These are phyloP conservation scores for Sutorius eximius DNA, from an alignment of 1,284 basidiomycete genomes.

Conservation along the genomic window DNA sequence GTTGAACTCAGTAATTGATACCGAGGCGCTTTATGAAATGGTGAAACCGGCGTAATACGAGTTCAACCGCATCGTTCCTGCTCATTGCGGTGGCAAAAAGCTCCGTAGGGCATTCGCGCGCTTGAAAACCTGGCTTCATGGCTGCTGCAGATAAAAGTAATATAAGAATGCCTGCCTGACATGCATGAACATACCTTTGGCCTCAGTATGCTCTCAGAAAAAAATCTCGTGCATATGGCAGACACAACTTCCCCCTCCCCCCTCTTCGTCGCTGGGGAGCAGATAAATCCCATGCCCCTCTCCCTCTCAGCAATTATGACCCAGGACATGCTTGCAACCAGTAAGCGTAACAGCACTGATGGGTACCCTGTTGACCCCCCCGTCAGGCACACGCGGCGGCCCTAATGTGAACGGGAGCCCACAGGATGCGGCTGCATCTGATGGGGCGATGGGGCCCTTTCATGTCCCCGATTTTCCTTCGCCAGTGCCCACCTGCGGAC, in stretches of 20 bases:
- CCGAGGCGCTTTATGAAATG: too few species aligned
- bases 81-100: too few species aligned
- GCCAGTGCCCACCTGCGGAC: background rate
- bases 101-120: too few species aligned
- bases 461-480: background rate
- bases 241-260: background rate
- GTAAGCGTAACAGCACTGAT: background rate
- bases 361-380: background rate
- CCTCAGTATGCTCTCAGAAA: background rate
- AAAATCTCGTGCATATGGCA: background rate
- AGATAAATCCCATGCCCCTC: background rate
- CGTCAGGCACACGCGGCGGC: background rate
- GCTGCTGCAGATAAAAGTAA: background rate
- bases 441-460: background rate
- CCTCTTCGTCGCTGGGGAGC: background rate
- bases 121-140: too few species aligned
- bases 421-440: background rate
- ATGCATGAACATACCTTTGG: slow-evolving; percentile 3
- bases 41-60: too few species aligned
- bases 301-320: background rate
- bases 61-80: too few species aligned
- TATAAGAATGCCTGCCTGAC: background rate
- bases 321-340: background rate
- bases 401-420: background rate
- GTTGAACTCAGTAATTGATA: too few species aligned